phyloP scores from a whole-genome alignment of 1,284 basidiomycete genomes.

The Lentinus polychrous region DNA sequence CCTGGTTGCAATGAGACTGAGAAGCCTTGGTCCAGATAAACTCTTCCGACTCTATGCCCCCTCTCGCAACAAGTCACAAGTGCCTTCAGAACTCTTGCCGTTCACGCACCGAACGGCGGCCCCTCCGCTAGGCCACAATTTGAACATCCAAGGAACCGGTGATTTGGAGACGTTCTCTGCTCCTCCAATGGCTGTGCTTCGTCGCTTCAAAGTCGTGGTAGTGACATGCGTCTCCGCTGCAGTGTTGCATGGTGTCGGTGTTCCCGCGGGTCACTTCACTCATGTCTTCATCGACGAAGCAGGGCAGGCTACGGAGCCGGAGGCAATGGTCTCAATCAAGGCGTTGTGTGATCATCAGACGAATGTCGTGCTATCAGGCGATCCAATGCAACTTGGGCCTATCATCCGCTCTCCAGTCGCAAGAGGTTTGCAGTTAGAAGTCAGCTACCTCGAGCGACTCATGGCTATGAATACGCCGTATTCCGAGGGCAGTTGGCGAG shows the following conservation, averaged over 20 bases:
- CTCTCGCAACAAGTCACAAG: constrained; percentile 38
- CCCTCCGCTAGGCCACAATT: no score
- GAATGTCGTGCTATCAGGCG: constrained; percentile 52
- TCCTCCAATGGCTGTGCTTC: constrained; percentile 35
- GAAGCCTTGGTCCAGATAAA: constrained; percentile 26
- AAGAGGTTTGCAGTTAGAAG: constrained; percentile 41
- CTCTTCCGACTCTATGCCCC: constrained; percentile 64
- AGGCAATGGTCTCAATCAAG: constrained; percentile 46
- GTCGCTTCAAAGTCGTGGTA: constrained; percentile 47
- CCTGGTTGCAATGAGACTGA: constrained; percentile 50
- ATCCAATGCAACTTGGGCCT: constrained; percentile 57
- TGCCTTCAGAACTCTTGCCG: constrained; percentile 35
- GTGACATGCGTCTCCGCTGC: constrained; percentile 47
- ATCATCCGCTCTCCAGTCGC: constrained; percentile 48
- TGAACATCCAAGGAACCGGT: not conserved
- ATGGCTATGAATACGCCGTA: constrained; percentile 41
- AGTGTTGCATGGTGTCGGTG: constrained; percentile 39
- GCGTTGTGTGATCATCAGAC: constrained; percentile 44
- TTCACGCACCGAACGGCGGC: constrained; percentile 33
- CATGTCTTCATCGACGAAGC: constrained; percentile 38
- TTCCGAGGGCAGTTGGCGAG: constrained; percentile 30
- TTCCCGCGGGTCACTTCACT: constrained; percentile 28
- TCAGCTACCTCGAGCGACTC: constrained; percentile 52
- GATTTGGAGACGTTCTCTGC: constrained; percentile 38
- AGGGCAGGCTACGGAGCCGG: constrained; percentile 45